Evolutionary conservation across 1,139 yeast genomes (phyloP).

Genomic region (Blastobotrys illinoisensis): DNA sequence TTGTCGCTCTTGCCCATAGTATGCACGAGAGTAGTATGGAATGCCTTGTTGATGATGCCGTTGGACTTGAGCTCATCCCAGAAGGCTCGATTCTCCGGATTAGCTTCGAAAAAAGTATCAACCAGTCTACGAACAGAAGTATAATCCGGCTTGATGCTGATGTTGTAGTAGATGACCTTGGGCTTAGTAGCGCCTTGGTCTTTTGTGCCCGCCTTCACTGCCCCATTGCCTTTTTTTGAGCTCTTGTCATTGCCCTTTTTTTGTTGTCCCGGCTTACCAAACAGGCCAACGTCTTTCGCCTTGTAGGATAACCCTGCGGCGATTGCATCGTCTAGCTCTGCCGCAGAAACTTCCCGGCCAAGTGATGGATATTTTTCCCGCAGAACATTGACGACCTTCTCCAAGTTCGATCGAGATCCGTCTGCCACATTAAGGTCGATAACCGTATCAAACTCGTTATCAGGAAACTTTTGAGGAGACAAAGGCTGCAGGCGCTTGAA

Average conservation of each 20-base stretch:
- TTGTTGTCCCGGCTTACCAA: constrained; percentile 1
- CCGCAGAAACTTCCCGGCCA: constrained; percentile 38
- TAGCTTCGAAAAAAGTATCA: constrained; percentile 17
- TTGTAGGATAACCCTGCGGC: constrained; percentile 24
- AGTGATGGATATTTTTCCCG: constrained; percentile 44
- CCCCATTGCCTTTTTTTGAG: constrained; percentile 1
- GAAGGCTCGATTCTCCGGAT: constrained; percentile 19
- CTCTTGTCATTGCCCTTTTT: background rate
- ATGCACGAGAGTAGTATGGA: constrained; percentile 81
- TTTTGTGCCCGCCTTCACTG: background rate
- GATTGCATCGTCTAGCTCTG: constrained; percentile 26
- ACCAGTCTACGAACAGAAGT: constrained; percentile 15
- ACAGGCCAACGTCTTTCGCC: constrained; percentile 22
- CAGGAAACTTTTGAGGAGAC: constrained; percentile 47
- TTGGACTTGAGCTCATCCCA: constrained; percentile 32
- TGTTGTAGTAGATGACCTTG: constrained; percentile 17
- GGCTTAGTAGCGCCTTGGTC: background rate
- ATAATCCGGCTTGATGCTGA: constrained; percentile 6
- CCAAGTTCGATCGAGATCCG: constrained; percentile 52
- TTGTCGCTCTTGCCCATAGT: constrained; percentile 19
- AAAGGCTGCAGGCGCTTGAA: constrained; percentile 63
- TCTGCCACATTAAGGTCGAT: constrained; percentile 50
- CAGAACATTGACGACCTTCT: constrained; percentile 40
- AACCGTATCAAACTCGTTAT: constrained; percentile 57
- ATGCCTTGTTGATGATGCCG: constrained; percentile 40